Evolutionary conservation across 1,284 basidiomycete species (phyloP).

Genomic region (Ceratobasidium sp.): DNA sequence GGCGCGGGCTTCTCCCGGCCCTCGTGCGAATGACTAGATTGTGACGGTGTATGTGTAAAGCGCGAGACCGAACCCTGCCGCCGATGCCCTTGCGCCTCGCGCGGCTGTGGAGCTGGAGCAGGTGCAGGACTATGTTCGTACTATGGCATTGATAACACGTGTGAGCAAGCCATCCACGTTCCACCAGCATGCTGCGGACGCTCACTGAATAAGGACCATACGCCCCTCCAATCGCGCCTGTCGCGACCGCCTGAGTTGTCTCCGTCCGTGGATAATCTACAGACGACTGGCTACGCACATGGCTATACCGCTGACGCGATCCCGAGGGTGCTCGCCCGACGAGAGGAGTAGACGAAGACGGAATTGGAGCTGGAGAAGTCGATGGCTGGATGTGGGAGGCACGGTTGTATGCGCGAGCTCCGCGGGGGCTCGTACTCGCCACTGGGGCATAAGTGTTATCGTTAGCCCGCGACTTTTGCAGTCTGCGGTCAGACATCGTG

Average conservation of each 20-base stretch:
- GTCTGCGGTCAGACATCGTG: slow-evolving; percentile 27
- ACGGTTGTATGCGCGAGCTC: slow-evolving; percentile 34
- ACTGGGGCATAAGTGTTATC: slow-evolving; percentile 33
- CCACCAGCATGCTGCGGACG: slow-evolving; percentile 5
- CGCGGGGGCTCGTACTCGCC: slow-evolving; percentile 29
- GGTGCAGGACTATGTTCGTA: slow-evolving; percentile 39
- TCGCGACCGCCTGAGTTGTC: slow-evolving; percentile 48
- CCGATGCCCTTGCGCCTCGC: slow-evolving; percentile 46
- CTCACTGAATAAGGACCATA: slow-evolving; percentile 47
- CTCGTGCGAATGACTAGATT: slow-evolving; percentile 35
- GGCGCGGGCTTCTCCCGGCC: slow-evolving; percentile 18
- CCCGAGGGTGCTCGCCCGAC: slow-evolving; percentile 13
- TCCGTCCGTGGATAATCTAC: slow-evolving; percentile 31
- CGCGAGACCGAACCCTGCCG: slow-evolving; percentile 41
- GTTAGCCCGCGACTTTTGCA: slow-evolving; percentile 36
- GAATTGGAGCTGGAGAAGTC: slow-evolving; percentile 36
- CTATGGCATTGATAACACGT: slow-evolving; percentile 14
- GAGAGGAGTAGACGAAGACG: slow-evolving; percentile 29
- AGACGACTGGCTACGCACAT: slow-evolving; percentile 38
- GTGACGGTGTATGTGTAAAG: slow-evolving; percentile 33
- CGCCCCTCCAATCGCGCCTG: slow-evolving; percentile 47
- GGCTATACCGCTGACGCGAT: slow-evolving; percentile 25
- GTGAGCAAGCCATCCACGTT: slow-evolving; percentile 11
- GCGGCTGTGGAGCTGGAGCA: slow-evolving; percentile 42
- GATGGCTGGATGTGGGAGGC: slow-evolving; percentile 30